Evolutionary conservation across 1,284 basidiomycete species (phyloP).

Genomic region (Cutaneotrichosporon spelunceum): DNA sequence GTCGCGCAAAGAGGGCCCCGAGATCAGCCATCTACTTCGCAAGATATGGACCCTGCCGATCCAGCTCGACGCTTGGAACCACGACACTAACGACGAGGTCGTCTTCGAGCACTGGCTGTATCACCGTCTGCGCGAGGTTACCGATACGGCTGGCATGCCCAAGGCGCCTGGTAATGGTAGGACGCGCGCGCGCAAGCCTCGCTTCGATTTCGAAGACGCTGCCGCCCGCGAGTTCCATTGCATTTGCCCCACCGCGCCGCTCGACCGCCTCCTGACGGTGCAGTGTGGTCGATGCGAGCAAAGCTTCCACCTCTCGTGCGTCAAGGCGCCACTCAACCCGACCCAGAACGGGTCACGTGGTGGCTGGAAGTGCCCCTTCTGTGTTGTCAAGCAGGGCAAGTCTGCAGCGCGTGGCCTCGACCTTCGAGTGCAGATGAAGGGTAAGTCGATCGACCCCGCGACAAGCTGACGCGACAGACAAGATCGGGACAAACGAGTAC

Average conservation of each 20-base stretch:
- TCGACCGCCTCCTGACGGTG: conserved; percentile 30
- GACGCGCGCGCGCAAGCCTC: conserved; percentile 33
- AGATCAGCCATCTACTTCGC: conserved; percentile 31
- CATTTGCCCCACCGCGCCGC: conserved; percentile 33
- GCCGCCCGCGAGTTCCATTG: conserved; percentile 33
- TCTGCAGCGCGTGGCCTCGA: conserved; percentile 31
- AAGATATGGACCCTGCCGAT: conserved; percentile 43
- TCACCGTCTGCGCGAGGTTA: conserved; percentile 26
- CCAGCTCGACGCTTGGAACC: conserved; percentile 30
- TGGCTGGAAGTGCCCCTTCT: conserved; percentile 46
- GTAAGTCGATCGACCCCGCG: conserved; percentile 26
- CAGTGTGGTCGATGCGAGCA: conserved; percentile 43
- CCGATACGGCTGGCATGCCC: not conserved
- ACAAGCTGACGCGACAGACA: conserved; percentile 19
- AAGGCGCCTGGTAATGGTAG: conserved; percentile 7
- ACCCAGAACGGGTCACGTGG: conserved; percentile 12
- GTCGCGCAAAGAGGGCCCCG: conserved; percentile 15
- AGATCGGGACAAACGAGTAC: conserved; percentile 38
- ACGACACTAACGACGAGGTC: conserved; percentile 24
- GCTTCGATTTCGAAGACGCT: conserved; percentile 30
- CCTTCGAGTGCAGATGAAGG: conserved; percentile 37
- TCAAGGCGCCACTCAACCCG: conserved; percentile 31
- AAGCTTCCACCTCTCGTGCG: conserved; percentile 43
- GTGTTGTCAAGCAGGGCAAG: conserved; percentile 42
- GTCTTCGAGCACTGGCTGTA: conserved; percentile 38